Conservation (phyloP, 768 basidiomycete species). For the Guyanaporus albipodus region DNA sequence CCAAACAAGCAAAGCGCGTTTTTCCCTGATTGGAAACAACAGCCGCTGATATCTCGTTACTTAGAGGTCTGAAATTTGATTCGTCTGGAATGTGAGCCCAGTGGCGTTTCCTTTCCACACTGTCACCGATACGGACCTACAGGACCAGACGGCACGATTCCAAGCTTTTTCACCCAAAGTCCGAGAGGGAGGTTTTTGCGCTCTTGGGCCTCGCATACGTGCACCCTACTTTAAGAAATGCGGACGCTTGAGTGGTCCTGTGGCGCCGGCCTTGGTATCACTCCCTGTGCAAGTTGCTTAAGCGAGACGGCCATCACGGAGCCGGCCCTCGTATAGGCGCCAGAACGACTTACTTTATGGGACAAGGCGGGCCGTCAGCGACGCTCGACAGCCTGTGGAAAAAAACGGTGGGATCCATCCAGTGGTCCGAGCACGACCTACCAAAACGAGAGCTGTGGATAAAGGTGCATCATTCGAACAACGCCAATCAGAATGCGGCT, state of each 20-base stretch:
- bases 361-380: neutral
- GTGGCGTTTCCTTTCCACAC: neutral
- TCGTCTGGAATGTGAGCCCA: conserved; percentile 68
- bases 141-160: conserved; percentile 61
- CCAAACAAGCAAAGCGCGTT: conserved; percentile 55
- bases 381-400: neutral
- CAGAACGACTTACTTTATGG: neutral
- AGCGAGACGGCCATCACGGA: neutral
- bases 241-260: conserved; percentile 43
- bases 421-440: neutral
- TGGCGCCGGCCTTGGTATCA: conserved; percentile 5
- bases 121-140: neutral
- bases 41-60: conserved; percentile 2
- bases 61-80: conserved; percentile 78
- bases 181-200: conserved; percentile 71
- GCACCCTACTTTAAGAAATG: conserved; percentile 68
- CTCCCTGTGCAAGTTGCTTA: neutral
- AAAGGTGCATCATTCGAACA: too few relatives aligned
- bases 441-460: neutral
- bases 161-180: conserved; percentile 52
- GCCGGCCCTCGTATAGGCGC: too few relatives aligned
- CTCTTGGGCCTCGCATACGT: conserved; percentile 67
- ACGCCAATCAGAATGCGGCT: neutral
- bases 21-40: neutral
- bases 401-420: neutral